These are phyloP conservation scores for Musa acuminata DNA, from an alignment of 176 grass and related monocot species.

Conservation along the genomic window DNA sequence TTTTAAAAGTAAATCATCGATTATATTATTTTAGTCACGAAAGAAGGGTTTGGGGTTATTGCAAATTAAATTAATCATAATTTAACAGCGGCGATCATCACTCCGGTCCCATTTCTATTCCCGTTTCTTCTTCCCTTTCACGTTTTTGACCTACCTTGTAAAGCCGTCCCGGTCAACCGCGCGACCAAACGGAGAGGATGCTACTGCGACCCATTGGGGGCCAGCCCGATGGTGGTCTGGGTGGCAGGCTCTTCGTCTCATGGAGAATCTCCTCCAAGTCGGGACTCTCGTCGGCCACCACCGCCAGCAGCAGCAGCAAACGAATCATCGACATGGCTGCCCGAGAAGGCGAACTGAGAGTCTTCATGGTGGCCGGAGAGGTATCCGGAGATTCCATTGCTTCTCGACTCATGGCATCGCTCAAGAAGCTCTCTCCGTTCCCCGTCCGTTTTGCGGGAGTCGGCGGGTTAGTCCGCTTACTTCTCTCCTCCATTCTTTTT, in stretches of 20 bases:
- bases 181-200: neutral
- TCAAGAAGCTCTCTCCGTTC: constrained; percentile 57
- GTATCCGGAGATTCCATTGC: constrained; percentile 84
- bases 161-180: too few species aligned
- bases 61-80: too few species aligned
- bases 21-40: too few species aligned
- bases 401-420: constrained; percentile 72
- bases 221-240: neutral
- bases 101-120: too few species aligned
- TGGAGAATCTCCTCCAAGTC: neutral
- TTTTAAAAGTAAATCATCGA: too few species aligned
- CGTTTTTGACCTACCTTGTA: too few species aligned
- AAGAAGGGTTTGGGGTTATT: too few species aligned
- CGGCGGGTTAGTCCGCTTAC: constrained; percentile 46
- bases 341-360: constrained; percentile 71
- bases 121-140: too few species aligned
- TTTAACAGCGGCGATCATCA: too few species aligned
- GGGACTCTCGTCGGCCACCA: neutral
- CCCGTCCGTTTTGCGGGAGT: constrained; percentile 71
- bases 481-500: neutral
- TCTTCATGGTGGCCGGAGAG: constrained; percentile 89
- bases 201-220: neutral
- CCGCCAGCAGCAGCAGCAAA: neutral
- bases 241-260: neutral
- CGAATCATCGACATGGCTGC: constrained; percentile 50